Conservation (phyloP, 352 stramenopile genomes). For the Phytophthora boehmeriae region DNA sequence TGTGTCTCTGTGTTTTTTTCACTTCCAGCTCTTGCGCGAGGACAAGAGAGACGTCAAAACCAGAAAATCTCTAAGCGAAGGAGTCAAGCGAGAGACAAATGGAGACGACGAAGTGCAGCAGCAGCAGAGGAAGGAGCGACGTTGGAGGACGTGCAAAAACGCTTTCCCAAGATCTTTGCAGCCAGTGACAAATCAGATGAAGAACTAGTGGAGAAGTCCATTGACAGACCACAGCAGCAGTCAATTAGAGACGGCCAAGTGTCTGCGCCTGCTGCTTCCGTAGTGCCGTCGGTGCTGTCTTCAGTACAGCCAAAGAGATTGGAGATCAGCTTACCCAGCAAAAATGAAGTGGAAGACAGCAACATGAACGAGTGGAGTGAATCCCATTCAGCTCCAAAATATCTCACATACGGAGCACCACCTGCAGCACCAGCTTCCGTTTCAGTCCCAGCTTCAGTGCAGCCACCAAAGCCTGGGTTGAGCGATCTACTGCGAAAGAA, state of each 20-base stretch:
- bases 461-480: slow-evolving; percentile 21
- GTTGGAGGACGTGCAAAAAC: slow-evolving; percentile 41
- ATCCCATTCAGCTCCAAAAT: slow-evolving; percentile 13
- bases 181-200: background rate
- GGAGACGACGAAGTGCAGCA: slow-evolving; percentile 38
- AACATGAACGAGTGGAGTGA: slow-evolving; percentile 22
- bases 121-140: slow-evolving; percentile 30
- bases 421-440: slow-evolving; percentile 12
- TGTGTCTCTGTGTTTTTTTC: background rate
- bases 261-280: background rate
- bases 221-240: background rate
- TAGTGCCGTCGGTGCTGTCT: background rate
- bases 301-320: background rate
- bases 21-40: slow-evolving; percentile 35
- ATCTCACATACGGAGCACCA: background rate
- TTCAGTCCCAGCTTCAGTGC: slow-evolving; percentile 3
- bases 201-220: background rate
- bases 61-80: slow-evolving; percentile 38
- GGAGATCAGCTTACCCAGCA: background rate
- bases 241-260: background rate
- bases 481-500: slow-evolving; percentile 50
- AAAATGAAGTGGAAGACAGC: slow-evolving; percentile 18
- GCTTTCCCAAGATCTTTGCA: slow-evolving; percentile 50
- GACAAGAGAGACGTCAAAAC: slow-evolving; percentile 18
- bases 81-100: slow-evolving; percentile 42